Conservation (phyloP, 768 basidiomycete genomes). For the Mycena epipterygia region DNA sequence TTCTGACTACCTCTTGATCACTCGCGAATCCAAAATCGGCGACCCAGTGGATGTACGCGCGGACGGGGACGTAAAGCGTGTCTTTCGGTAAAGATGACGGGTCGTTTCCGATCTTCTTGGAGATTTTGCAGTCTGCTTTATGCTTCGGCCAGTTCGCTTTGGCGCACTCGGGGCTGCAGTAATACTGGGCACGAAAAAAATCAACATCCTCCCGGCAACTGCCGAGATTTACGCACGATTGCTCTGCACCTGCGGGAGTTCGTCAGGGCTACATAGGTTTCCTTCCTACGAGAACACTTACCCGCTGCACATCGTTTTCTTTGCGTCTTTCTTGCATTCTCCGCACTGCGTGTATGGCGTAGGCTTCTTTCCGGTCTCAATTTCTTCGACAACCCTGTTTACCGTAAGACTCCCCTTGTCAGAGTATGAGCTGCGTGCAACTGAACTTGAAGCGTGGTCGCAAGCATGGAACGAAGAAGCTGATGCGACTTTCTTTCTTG, state of each 20-base stretch:
- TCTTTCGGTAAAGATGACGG: constrained; percentile 29
- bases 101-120: constrained; percentile 32
- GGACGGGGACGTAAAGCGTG: constrained; percentile 37
- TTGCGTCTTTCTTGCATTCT: constrained; percentile 30
- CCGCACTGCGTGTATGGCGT: constrained; percentile 23
- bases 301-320: constrained; percentile 34
- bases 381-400: constrained; percentile 36
- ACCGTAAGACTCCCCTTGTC: neutral
- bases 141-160: constrained; percentile 35
- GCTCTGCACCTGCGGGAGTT: constrained; percentile 7
- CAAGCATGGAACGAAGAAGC: constrained; percentile 39
- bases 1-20: constrained; percentile 39
- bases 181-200: constrained; percentile 25
- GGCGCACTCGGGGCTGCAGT: constrained; percentile 36
- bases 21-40: constrained; percentile 37
- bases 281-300: constrained; percentile 9
- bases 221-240: constrained; percentile 11
- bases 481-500: constrained; percentile 35
- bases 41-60: constrained; percentile 38
- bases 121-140: constrained; percentile 37
- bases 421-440: neutral
- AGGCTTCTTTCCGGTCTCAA: constrained; percentile 34
- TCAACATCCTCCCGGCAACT: neutral
- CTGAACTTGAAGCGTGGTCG: constrained; percentile 31
- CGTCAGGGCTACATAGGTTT: neutral